A percentile compares a stretch with the other conserved stretches of the same genome.
Conservation (phyloP, 345 rosid genomes). For the Jatropha curcas region DNA sequence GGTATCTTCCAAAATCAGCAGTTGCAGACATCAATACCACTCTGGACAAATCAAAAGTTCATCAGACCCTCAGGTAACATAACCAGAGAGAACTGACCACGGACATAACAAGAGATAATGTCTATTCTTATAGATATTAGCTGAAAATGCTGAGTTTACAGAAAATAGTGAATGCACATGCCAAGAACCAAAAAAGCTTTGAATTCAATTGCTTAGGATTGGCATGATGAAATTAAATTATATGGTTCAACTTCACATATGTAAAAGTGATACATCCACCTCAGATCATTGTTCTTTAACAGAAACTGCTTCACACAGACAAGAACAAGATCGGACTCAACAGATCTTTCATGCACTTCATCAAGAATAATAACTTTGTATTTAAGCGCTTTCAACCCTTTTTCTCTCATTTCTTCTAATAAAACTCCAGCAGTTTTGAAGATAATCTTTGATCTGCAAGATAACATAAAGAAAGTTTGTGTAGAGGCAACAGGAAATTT, state of each 20-base stretch:
- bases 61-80: conserved; percentile 4
- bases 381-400: conserved; percentile 73
- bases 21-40: conserved; percentile 98
- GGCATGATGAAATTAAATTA: neutral
- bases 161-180: neutral
- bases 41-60: conserved; percentile 42
- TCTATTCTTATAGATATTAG: neutral
- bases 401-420: conserved; percentile 88
- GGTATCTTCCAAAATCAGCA: conserved; percentile 79
- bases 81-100: neutral
- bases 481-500: neutral
- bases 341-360: conserved; percentile 98
- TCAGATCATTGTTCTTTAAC: conserved; percentile 64
- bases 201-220: neutral
- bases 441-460: conserved; percentile 70
- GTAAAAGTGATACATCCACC: conserved; percentile 43
- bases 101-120: neutral
- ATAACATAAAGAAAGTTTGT: conserved; percentile 15
- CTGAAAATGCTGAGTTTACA: neutral
- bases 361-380: conserved; percentile 93
- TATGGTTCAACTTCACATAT: neutral
- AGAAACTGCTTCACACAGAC: conserved; percentile 90
- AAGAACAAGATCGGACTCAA: conserved; percentile 92
- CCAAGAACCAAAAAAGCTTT: neutral
- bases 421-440: conserved; percentile 98